Evolutionary conservation across 2,329 filamentous ascomycete species (phyloP).

Genomic region (Penicillium sp.): DNA sequence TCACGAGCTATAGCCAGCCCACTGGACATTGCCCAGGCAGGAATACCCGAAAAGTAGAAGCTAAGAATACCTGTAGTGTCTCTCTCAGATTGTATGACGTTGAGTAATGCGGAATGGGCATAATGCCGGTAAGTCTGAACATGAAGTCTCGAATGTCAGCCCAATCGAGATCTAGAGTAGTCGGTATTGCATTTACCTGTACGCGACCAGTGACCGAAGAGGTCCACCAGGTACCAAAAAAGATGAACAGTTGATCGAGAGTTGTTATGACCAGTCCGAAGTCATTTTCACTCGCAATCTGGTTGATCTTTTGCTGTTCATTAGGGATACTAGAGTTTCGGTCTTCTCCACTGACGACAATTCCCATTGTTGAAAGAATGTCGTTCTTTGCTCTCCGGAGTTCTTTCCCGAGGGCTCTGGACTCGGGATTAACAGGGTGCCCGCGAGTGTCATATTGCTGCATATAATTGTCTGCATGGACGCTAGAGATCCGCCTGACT

Average conservation of each 20-base stretch:
- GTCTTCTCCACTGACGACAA: constrained; percentile 46
- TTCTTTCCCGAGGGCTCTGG: constrained; percentile 39
- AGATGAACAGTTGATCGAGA: constrained; percentile 41
- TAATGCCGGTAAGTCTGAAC: constrained; percentile 41
- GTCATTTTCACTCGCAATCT: constrained; percentile 43
- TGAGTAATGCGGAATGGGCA: constrained; percentile 35
- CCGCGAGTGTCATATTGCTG: constrained; percentile 50
- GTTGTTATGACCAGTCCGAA: constrained; percentile 43
- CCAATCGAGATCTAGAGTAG: background rate
- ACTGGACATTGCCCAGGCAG: constrained; percentile 39
- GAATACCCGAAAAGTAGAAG: constrained; percentile 44
- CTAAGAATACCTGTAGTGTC: constrained; percentile 32
- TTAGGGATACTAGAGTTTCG: constrained; percentile 34
- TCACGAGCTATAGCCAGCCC: constrained; percentile 39
- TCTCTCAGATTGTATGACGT: constrained; percentile 39
- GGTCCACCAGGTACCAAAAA: constrained; percentile 45
- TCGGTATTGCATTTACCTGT: constrained; percentile 29
- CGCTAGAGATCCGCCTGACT: constrained; percentile 23
- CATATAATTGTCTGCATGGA: constrained; percentile 44
- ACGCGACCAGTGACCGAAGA: constrained; percentile 38
- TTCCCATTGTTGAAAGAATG: constrained; percentile 49
- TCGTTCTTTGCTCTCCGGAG: constrained; percentile 51
- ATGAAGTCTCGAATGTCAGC: constrained; percentile 1
- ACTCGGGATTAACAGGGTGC: constrained; percentile 46
- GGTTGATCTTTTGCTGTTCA: constrained; percentile 39